Conservation (phyloP, 192 early-diverging fungal species). For the Coemansia sp. region DNA sequence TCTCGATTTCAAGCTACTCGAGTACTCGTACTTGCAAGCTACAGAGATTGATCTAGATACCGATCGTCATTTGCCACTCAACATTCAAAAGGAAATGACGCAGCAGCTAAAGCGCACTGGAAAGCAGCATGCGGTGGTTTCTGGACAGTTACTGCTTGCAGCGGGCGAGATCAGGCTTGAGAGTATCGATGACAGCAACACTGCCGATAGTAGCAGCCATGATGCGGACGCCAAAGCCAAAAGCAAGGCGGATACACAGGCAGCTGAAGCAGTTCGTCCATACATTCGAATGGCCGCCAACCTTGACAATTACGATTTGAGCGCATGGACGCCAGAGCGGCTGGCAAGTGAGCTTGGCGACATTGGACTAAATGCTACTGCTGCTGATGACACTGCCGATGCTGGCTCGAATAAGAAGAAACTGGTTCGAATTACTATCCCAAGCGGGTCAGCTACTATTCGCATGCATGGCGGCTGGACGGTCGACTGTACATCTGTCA, state of each 20-base stretch:
- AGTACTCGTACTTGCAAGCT: conserved; percentile 43
- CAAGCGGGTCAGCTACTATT: conserved; percentile 46
- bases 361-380: conserved; percentile 35
- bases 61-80: conserved; percentile 48
- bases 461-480: conserved; percentile 38
- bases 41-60: conserved; percentile 45
- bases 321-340: conserved; percentile 40
- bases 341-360: conserved; percentile 44
- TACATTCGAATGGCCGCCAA: background rate
- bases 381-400: background rate
- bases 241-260: background rate
- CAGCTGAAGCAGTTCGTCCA: background rate
- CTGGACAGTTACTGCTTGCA: conserved; percentile 30
- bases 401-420: background rate
- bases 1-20: conserved; percentile 36
- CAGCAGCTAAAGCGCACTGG: conserved; percentile 26
- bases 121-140: conserved; percentile 44
- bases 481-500: conserved; percentile 45
- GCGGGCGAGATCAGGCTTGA: conserved; percentile 45
- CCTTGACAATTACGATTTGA: background rate
- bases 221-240: background rate
- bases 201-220: background rate
- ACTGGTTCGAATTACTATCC: conserved; percentile 26
- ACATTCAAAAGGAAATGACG: conserved; percentile 46
- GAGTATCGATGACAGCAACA: conserved; percentile 5